Conservation (phyloP, 192 early-diverging fungal genomes). For the Pilaira anomala region DNA sequence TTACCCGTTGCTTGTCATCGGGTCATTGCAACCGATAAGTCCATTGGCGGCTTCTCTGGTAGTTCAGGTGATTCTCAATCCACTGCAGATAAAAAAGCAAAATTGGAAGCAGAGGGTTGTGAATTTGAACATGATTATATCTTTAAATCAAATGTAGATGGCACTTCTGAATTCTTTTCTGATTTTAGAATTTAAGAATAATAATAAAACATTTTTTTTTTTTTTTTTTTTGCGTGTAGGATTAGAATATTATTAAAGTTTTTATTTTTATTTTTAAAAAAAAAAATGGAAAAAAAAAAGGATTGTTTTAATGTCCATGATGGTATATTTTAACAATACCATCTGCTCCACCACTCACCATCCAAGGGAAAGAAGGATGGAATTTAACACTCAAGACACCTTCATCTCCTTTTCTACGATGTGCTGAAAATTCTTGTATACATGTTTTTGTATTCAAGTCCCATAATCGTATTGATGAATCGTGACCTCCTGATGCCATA, state of each 20-base stretch:
- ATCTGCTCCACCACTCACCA: slow-evolving; percentile 60
- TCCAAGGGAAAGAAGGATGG: slow-evolving; percentile 49
- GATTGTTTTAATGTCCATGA: slow-evolving; percentile 20
- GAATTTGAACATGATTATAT: slow-evolving; percentile 57
- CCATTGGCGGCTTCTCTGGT: slow-evolving; percentile 70
- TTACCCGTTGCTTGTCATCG: slow-evolving; percentile 71
- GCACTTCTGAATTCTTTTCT: slow-evolving; percentile 48
- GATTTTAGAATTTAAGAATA: slow-evolving; percentile 50
- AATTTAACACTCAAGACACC: slow-evolving; percentile 66
- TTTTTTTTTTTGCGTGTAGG: no score
- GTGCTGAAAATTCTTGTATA: slow-evolving; percentile 70
- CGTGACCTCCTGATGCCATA: slow-evolving; percentile 71
- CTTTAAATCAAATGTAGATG: slow-evolving; percentile 33
- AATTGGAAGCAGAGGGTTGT: slow-evolving; percentile 62
- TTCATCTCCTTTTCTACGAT: slow-evolving; percentile 71
- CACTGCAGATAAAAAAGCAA: slow-evolving; percentile 64
- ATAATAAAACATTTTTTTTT: no score
- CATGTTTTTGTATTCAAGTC: slow-evolving; percentile 60
- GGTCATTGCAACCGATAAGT: slow-evolving; percentile 56
- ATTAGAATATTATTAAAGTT: no score
- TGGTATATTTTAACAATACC: slow-evolving; percentile 54
- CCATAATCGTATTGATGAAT: slow-evolving; percentile 75
- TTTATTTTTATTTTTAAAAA: no score
- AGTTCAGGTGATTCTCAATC: slow-evolving; percentile 59
- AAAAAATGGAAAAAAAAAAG: no score